Base-by-base conservation (phyloP, 2,329 filamentous ascomycete species). In the Truncatella angustata region DNA sequence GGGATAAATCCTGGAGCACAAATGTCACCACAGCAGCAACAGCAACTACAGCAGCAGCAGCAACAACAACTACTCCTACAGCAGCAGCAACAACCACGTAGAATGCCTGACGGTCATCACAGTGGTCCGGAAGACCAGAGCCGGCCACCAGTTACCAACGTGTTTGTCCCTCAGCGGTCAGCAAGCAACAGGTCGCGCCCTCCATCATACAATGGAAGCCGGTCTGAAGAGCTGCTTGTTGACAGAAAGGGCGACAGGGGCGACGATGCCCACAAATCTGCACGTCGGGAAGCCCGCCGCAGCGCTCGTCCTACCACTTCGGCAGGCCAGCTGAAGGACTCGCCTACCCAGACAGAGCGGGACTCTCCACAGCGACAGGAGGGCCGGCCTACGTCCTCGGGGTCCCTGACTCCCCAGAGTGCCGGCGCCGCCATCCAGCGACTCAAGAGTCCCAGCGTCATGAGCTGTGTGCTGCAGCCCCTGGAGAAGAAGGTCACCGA, bases 401-500 rank as follows among this genome's bases (percentile, higher is more conserved):
- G 48, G 26, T 54, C 53, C 12, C 12, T 24, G 16, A 47, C 21
- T 12, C 32, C 50, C 28, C 54, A 51, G 35, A 59, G 55, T 2
- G 56, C 54, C 3, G 54, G 56, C 35, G 53, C 51, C 18, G 50
- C 59, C 40, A 72, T 76, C 62, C 66, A 66, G 56, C 73, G 73
- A n/a, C 65, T 76, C 52, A 70, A 74, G 56, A 74, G 70, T 54
- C 73, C 73, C 16, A 73, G 68, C 60, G 69, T 76, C 46, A 60
- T 67, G 49, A 67, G 72, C 54, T 73, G 65, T 57, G 73, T 76
- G 52, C 70, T 76, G 30, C 70, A 73, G 54, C 73, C 73, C 4
- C 71, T 76, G 0, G 71, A 74, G 54, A 66, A 68, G 48, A 76
- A 76, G 63, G 70, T 76, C 37, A 63, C 64, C 44, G 72, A 76